These are phyloP conservation scores for Apiotrichum mycotoxinovorans DNA, from an alignment of 1,284 basidiomycete genomes.

Conservation along the genomic window DNA sequence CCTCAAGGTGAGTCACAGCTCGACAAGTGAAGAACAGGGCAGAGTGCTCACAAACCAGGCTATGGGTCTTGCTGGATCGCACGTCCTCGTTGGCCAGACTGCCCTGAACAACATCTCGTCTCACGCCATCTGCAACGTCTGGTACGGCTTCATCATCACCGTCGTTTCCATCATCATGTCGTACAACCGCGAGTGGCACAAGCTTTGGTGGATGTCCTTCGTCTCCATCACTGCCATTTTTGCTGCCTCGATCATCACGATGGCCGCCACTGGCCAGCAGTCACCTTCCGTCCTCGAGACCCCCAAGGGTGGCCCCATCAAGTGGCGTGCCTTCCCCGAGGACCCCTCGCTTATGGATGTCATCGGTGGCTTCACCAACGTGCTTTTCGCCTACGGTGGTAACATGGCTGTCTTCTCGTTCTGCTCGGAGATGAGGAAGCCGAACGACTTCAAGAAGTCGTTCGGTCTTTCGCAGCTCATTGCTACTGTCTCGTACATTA, in stretches of 20 bases:
- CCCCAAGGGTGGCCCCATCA: conserved; percentile 27
- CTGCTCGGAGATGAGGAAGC: conserved; percentile 42
- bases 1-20: conserved; percentile 27
- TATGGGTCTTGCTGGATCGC: conserved; percentile 41
- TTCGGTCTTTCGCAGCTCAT: conserved; percentile 37
- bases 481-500: conserved; percentile 31
- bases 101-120: conserved; percentile 34
- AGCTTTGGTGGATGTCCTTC: conserved; percentile 36
- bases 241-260: conserved; percentile 36
- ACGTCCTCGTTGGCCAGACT: conserved; percentile 39
- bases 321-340: conserved; percentile 31
- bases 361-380: conserved; percentile 41
- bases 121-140: conserved; percentile 43
- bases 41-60: conserved; percentile 16
- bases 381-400: conserved; percentile 42
- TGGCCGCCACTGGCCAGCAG: conserved; percentile 37
- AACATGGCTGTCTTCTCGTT: conserved; percentile 43
- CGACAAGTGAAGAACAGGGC: not conserved
- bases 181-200: conserved; percentile 34
- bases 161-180: conserved; percentile 31
- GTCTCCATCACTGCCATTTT: conserved; percentile 36
- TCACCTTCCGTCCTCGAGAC: conserved; percentile 15
- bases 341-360: conserved; percentile 34
- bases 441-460: conserved; percentile 45
- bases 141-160: conserved; percentile 37